A percentile compares a stretch with the other conserved stretches of the same genome.
These are phyloP conservation scores for Pythium brachiatum DNA, from an alignment of 352 stramenopile species.

Conservation along the genomic window DNA sequence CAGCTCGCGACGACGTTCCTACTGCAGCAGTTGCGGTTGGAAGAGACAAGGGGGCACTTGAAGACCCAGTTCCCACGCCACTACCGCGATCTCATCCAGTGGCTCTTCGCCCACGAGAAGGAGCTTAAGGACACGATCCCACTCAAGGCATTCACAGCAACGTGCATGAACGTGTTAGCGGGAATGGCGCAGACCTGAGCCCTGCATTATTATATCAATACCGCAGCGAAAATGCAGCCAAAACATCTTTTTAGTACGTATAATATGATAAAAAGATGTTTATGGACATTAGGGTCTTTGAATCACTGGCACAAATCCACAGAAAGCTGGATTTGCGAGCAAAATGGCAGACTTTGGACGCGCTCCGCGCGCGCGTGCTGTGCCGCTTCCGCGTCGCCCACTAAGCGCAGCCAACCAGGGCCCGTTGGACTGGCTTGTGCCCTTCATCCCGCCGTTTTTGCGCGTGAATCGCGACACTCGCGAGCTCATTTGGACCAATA, in stretches of 20 bases:
- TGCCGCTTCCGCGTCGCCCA: slow-evolving; percentile 6
- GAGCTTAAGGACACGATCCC: slow-evolving; percentile 32
- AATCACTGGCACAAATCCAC: too few species aligned
- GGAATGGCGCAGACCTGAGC: slow-evolving; percentile 13
- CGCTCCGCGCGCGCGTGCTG: not conserved
- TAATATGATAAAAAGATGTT: slow-evolving; percentile 1
- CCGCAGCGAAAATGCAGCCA: not conserved
- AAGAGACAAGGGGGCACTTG: slow-evolving; percentile 48
- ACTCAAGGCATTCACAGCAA: slow-evolving; percentile 31
- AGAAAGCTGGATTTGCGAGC: too few species aligned
- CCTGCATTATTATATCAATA: not conserved
- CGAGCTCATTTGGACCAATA: slow-evolving; percentile 35
- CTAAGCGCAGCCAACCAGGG: slow-evolving; percentile 28
- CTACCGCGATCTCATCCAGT: slow-evolving; percentile 52
- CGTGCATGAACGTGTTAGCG: slow-evolving; percentile 43
- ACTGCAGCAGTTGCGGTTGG: slow-evolving; percentile 39
- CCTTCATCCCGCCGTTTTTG: slow-evolving; percentile 80
- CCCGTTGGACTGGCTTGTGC: slow-evolving; percentile 66
- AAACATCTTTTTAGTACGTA: not conserved
- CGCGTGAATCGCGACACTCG: slow-evolving; percentile 77
- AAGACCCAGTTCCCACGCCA: slow-evolving; percentile 52
- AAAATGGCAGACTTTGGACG: not conserved
- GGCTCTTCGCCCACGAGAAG: slow-evolving; percentile 39
- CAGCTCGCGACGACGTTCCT: slow-evolving; percentile 46
- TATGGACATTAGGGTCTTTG: not conserved